Base-by-base conservation (phyloP, 129 eudicot genomes). In the Flaveria bidentis region DNA sequence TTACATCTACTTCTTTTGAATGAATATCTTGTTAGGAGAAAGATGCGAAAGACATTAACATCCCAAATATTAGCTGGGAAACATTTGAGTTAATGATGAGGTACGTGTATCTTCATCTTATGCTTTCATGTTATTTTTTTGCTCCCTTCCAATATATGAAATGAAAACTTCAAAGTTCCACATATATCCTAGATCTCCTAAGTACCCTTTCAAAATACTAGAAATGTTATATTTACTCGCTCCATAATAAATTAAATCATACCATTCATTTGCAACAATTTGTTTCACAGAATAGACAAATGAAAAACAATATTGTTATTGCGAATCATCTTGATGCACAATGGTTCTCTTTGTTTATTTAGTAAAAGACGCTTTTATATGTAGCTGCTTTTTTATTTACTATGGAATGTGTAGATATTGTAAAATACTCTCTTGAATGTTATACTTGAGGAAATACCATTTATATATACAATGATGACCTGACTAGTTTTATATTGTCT, bases 71-170 rank as follows among this genome's bases (percentile, higher is more conserved):
- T 62, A 84, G 81, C 72, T 91, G 97, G 97, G 91, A 87, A 63
- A 89, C 93, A 61, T 95, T 95, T 82, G 97, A 95, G 81, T 76
- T 87, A 78, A 95, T 95, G 99, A 91, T 91, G 91, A 95, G 97
- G 99, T 90, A 80, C 14, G 61, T 66, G 30, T 69, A 16, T 76
- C 73, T 49, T 26, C 45, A 36, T 36, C 41, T 5, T 36, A 36
- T 36, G 41, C 6, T 36, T 36, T 30, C 5, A 30, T 30, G 36
- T 30, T 30, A 30, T 30, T 30, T 30, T 28, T 30, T 36, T 0
- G 4, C 4, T 5, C 41, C 7, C 1, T 36, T 6, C 41, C 5
- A 2, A 55, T 55, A 20, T 18, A 55, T 55, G 26, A 55, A 18
- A 17, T 3, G 2, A 18, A 55, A 55, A 55, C 62, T 55, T 55